Conservation (phyloP, 176 grass and related monocot genomes). For the Saccharum spontaneum region DNA sequence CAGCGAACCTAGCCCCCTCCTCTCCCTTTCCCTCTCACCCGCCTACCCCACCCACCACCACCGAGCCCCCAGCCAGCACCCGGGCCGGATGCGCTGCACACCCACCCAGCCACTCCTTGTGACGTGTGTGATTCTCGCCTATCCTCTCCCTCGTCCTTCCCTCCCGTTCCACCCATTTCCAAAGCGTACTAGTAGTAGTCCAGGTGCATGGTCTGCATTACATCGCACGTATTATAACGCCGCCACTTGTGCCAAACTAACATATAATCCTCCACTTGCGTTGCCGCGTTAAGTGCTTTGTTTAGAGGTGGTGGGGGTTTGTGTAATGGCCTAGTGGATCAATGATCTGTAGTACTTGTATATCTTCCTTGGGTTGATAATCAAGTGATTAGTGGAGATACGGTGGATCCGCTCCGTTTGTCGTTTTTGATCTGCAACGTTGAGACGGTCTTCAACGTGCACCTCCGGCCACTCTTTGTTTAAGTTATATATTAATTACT, state of each 20-base stretch:
- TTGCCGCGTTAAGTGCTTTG: not conserved
- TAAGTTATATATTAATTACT: not conserved
- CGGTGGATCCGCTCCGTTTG: not conserved
- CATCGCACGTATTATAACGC: not conserved
- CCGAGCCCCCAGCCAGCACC: no score
- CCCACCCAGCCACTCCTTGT: not conserved
- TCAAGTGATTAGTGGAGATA: not conserved
- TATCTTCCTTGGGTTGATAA: not conserved
- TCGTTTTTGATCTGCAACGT: not conserved
- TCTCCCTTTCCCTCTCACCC: not conserved
- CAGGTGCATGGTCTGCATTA: not conserved
- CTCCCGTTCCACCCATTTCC: no score
- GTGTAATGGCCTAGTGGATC: slow-evolving; percentile 5
- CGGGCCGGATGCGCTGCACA: not conserved
- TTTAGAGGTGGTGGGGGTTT: not conserved
- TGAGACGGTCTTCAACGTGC: not conserved
- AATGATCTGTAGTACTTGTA: not conserved
- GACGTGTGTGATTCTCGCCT: slow-evolving; percentile 28
- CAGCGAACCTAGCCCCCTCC: not conserved
- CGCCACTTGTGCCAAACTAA: not conserved
- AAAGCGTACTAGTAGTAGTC: not conserved
- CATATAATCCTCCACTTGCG: not conserved
- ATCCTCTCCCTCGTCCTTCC: not conserved
- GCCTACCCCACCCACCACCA: not conserved
- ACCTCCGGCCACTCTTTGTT: not conserved